These are phyloP conservation scores for Neurospora tetraspora DNA, from an alignment of 495 filamentous ascomycete genomes.

Conservation along the genomic window DNA sequence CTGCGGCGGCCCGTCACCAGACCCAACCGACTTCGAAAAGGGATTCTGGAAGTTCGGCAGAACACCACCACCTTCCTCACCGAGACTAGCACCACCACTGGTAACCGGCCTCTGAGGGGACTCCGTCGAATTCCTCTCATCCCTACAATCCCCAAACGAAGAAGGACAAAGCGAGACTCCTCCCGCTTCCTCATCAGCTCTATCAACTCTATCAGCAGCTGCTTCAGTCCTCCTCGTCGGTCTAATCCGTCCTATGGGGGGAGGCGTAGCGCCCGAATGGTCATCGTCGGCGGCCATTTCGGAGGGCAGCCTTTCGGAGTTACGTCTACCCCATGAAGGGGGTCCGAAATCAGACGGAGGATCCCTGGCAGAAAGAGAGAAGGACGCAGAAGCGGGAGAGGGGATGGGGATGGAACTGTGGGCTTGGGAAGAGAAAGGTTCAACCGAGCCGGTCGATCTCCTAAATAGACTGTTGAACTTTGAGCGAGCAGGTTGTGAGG, in stretches of 20 bases:
- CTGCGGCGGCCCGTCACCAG: not conserved
- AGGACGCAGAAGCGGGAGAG: slow-evolving; percentile 23
- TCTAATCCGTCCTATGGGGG: slow-evolving; percentile 35
- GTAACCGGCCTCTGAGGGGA: not conserved
- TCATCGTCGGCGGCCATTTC: slow-evolving; percentile 20
- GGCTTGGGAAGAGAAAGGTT: slow-evolving; percentile 1
- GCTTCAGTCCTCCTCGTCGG: slow-evolving; percentile 5
- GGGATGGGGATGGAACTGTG: slow-evolving; percentile 11
- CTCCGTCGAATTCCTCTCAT: not conserved
- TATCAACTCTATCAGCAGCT: not conserved
- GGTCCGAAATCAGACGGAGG: slow-evolving; percentile 14
- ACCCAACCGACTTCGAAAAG: not conserved
- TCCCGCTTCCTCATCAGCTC: slow-evolving; percentile 11
- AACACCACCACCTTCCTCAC: not conserved
- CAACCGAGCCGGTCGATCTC: slow-evolving; percentile 21
- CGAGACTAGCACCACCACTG: not conserved
- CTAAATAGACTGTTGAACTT: slow-evolving; percentile 34
- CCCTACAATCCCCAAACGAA: not conserved
- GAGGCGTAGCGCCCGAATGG: slow-evolving; percentile 31
- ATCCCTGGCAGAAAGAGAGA: slow-evolving; percentile 12
- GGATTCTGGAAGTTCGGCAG: not conserved
- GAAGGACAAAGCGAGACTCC: slow-evolving; percentile 7
- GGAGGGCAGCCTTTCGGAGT: not conserved
- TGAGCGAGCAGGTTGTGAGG: slow-evolving; percentile 25
- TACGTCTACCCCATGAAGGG: slow-evolving; percentile 21